Conservation (phyloP, 768 basidiomycete species). For the Tricholoma bakamatsutake region DNA sequence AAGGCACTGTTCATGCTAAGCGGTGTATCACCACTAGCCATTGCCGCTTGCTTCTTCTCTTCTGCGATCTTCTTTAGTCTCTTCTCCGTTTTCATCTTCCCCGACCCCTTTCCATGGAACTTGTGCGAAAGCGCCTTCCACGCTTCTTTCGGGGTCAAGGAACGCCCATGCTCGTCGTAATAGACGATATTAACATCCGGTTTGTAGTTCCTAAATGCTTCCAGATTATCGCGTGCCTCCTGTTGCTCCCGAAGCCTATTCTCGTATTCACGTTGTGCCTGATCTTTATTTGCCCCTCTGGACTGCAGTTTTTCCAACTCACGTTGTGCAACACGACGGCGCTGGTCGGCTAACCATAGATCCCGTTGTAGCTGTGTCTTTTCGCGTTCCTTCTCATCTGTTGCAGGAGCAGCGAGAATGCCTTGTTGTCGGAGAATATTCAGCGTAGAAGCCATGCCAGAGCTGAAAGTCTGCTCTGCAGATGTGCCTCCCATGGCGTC, state of each 20-base stretch:
- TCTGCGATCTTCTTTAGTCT: slow-evolving; percentile 95
- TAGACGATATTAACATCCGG: slow-evolving; percentile 96
- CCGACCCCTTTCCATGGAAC: slow-evolving; percentile 97
- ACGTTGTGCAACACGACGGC: slow-evolving; percentile 66
- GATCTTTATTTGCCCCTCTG: slow-evolving; percentile 82
- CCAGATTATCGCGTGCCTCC: slow-evolving; percentile 76
- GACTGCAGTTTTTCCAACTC: slow-evolving; percentile 75
- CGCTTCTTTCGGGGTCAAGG: slow-evolving; percentile 89
- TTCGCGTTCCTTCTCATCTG: slow-evolving; percentile 74
- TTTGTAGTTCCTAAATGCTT: slow-evolving; percentile 90
- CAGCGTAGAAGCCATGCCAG: slow-evolving; percentile 86
- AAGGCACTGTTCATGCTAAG: slow-evolving; percentile 94
- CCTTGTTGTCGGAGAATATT: slow-evolving; percentile 90
- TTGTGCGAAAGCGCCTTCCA: slow-evolving; percentile 98
- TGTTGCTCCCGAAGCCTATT: slow-evolving; percentile 89
- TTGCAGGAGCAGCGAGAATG: slow-evolving; percentile 58
- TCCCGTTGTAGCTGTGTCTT: slow-evolving; percentile 79
- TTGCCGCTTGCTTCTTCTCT: slow-evolving; percentile 89
- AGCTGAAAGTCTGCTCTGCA: slow-evolving; percentile 70
- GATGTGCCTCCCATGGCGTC: slow-evolving; percentile 55
- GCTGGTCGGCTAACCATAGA: slow-evolving; percentile 84
- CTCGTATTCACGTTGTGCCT: slow-evolving; percentile 91
- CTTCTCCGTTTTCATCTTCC: slow-evolving; percentile 97
- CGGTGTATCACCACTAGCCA: slow-evolving; percentile 94
- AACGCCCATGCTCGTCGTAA: slow-evolving; percentile 91